Evolutionary conservation across 2,329 filamentous ascomycete species (phyloP), one percentile per base, ranked within the genome.

Genomic region (Verticillium nubilum): DNA sequence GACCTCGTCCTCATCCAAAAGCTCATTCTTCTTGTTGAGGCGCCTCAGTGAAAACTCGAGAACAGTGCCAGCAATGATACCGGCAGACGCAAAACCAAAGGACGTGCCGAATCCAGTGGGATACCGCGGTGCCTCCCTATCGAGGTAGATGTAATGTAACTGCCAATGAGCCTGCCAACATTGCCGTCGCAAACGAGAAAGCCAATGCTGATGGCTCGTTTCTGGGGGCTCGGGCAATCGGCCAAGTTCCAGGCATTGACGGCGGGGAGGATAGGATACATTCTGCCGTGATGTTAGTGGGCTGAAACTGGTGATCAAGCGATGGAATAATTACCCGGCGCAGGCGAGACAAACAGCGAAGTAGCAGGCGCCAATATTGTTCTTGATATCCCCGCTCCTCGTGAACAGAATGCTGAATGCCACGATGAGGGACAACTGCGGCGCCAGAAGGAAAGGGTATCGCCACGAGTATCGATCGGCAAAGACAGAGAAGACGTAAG

Each of bases 211-310:
- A 76, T 71, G 1, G 71, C 72, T 17, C 75, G 65, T 55, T 74
- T 69, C 9, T 67, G 67, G 0, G 70, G 64, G 1, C 71, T 71
- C 0, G 69, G 88, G 15, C 85, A 79, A 61, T 91, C 91, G 70
- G 91, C 91, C 29, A 81, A 81, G 0, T 80, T 76, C 88, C 89
- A 91, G 1, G 85, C 81, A 37, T 90, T 85, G 0, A 85, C 89
- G 3, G 70, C 63, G 1, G 87, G 71, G 58, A 90, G 85, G 53
- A 82, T 84, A 0, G 88, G 88, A 65, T 90, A 91, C 58, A 91
- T 90, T 23, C 77, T 63, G 15, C 9, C n/a, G n/a, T 12, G 12
- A 23, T 9, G 19, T 47, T 47, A 47, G 37, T 23, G 9, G 4
- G 12, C 19, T 9, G 23, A 23, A 19, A 23, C 2, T 2, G 9